A percentile compares a stretch with the other conserved stretches of the same genome.
Conservation (phyloP, 2,329 filamentous ascomycete genomes). For the Huntiella abstrusa region DNA sequence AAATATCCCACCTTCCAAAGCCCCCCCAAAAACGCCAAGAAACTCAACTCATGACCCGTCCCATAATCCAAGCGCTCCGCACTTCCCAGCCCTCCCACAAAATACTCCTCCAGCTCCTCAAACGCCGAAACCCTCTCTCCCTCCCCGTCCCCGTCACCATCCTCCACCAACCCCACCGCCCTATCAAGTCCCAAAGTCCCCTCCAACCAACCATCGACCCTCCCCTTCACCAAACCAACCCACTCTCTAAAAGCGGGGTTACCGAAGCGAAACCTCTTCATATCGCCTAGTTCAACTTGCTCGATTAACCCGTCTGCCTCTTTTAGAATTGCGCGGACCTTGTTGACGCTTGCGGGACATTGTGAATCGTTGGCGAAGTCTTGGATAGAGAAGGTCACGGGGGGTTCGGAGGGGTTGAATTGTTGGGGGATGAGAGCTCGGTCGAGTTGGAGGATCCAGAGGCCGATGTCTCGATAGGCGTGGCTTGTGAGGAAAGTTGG, state of each 20-base stretch:
- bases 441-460: constrained; percentile 81
- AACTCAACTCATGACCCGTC: constrained; percentile 89
- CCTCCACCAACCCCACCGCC: constrained; percentile 9
- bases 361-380: constrained; percentile 11
- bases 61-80: constrained; percentile 83
- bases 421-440: constrained; percentile 61
- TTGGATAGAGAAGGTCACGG: background rate
- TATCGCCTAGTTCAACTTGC: constrained; percentile 65
- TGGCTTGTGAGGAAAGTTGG: constrained; percentile 57
- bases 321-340: constrained; percentile 46
- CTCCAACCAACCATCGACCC: constrained; percentile 32
- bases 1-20: constrained; percentile 86
- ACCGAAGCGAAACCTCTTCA: constrained; percentile 65
- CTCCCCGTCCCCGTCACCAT: background rate
- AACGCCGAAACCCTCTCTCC: constrained; percentile 14
- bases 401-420: constrained; percentile 7
- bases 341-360: constrained; percentile 34
- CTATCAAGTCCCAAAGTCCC: constrained; percentile 15
- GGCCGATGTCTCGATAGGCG: constrained; percentile 74
- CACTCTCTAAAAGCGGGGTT: constrained; percentile 81
- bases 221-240: constrained; percentile 49
- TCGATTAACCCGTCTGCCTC: constrained; percentile 49
- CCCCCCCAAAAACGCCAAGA: constrained; percentile 73
- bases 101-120: constrained; percentile 31
- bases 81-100: constrained; percentile 76